Evolutionary conservation across 495 filamentous ascomycete genomes (phyloP).

Genomic region (Tuber aestivum): DNA sequence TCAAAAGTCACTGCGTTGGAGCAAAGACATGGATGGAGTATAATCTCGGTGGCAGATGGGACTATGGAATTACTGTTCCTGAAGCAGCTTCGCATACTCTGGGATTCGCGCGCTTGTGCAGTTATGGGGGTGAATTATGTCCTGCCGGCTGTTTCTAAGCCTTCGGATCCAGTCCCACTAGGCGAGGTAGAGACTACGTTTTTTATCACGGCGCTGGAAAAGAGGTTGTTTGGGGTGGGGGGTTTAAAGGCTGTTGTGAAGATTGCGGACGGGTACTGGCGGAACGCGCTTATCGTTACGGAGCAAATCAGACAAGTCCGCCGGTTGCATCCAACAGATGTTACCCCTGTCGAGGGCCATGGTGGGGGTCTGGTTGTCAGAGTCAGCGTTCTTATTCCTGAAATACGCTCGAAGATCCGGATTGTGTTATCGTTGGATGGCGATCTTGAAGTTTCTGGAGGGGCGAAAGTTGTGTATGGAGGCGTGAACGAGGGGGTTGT

Average conservation of each 20-base stretch:
- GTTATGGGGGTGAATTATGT: conserved; percentile 54
- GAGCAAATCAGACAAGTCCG: conserved; percentile 50
- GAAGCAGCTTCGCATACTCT: conserved; percentile 53
- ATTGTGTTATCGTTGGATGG: conserved; percentile 18
- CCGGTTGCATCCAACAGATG: conserved; percentile 13
- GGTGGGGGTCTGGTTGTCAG: conserved; percentile 5
- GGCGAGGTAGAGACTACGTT: conserved; percentile 55
- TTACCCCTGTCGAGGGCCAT: not conserved
- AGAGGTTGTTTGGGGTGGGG: conserved; percentile 37
- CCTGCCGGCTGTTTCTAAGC: conserved; percentile 49
- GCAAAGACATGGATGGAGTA: conserved; percentile 66
- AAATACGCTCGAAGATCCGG: conserved; percentile 29
- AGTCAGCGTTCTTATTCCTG: conserved; percentile 29
- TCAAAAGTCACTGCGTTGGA: conserved; percentile 58
- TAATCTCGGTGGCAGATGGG: conserved; percentile 59
- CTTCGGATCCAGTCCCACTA: conserved; percentile 47
- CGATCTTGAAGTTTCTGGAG: conserved; percentile 11
- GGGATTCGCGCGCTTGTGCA: conserved; percentile 34
- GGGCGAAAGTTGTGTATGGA: conserved; percentile 28
- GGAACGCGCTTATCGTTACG: conserved; percentile 50
- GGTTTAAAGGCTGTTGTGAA: conserved; percentile 53
- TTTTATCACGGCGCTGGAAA: conserved; percentile 55
- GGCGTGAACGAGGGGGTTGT: conserved; percentile 28
- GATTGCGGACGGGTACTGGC: conserved; percentile 57
- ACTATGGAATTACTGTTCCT: conserved; percentile 72